phyloP scores from a whole-genome alignment of 2,329 filamentous ascomycete genomes.

The Xylariaceae sp. region DNA sequence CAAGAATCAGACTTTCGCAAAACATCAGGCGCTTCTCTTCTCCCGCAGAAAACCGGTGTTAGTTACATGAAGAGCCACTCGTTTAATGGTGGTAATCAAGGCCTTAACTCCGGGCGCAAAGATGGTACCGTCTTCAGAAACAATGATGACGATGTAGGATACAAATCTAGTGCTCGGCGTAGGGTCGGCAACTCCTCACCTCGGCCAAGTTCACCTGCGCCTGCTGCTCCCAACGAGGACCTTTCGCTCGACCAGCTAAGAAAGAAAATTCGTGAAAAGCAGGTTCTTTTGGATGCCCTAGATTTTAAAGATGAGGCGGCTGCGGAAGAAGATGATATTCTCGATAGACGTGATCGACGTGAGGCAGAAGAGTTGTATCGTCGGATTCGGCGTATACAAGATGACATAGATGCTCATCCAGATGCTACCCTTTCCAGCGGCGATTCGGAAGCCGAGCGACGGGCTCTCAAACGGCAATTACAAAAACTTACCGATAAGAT shows the following conservation, averaged over 20 bases:
- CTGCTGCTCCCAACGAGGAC: constrained; percentile 70
- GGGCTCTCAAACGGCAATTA: constrained; percentile 81
- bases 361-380: constrained; percentile 94
- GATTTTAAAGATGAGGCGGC: constrained; percentile 92
- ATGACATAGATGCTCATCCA: constrained; percentile 90
- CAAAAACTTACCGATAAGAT: constrained; percentile 85
- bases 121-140: constrained; percentile 97
- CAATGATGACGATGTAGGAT: constrained; percentile 87
- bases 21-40: constrained; percentile 79
- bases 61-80: constrained; percentile 97
- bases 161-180: constrained; percentile 88
- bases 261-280: constrained; percentile 91
- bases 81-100: constrained; percentile 64
- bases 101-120: constrained; percentile 63
- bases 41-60: constrained; percentile 95
- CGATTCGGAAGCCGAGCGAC: constrained; percentile 83
- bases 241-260: constrained; percentile 79
- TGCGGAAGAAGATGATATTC: constrained; percentile 82
- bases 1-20: constrained; percentile 88
- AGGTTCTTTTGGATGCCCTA: constrained; percentile 90
- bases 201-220: constrained; percentile 70
- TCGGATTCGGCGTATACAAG: constrained; percentile 83
- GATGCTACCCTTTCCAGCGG: constrained; percentile 65
- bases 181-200: constrained; percentile 74
- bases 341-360: constrained; percentile 84